These are phyloP conservation scores for Leccinum solheimii DNA, from an alignment of 1,284 basidiomycete genomes.

Conservation along the genomic window DNA sequence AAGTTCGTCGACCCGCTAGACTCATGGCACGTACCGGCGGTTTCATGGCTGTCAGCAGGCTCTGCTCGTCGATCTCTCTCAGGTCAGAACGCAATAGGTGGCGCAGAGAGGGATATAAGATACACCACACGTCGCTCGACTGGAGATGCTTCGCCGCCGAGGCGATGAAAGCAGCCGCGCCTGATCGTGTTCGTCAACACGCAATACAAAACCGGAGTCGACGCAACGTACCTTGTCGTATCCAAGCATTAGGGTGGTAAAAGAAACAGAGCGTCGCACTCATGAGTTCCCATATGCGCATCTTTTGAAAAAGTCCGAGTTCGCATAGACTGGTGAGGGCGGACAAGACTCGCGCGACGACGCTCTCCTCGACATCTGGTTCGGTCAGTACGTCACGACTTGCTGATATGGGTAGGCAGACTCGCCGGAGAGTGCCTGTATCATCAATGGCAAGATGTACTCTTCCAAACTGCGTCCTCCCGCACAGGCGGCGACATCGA, in stretches of 20 bases:
- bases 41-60: conserved; percentile 74
- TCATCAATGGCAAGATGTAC: conserved; percentile 91
- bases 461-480: conserved; percentile 85
- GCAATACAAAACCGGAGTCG: background rate
- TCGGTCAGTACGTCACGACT: conserved; percentile 1
- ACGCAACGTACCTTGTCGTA: conserved; percentile 72
- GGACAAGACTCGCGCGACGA: conserved; percentile 84
- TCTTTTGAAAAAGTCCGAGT: conserved; percentile 84
- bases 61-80: conserved; percentile 71
- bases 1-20: conserved; percentile 1
- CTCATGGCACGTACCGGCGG: conserved; percentile 60
- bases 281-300: conserved; percentile 94
- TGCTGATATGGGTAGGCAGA: background rate
- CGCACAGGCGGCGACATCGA: conserved; percentile 91
- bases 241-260: conserved; percentile 95
- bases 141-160: background rate
- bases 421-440: conserved; percentile 87
- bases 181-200: background rate
- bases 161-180: conserved; percentile 23
- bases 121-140: conserved; percentile 48
- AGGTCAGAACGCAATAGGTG: conserved; percentile 88
- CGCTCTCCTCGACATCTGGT: conserved; percentile 91
- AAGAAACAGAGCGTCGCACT: conserved; percentile 45
- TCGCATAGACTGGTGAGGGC: conserved; percentile 86
- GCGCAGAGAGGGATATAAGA: conserved; percentile 88